phyloP scores from a whole-genome alignment of 2,329 filamentous ascomycete genomes.

The Cucurbitaria berberidis region DNA sequence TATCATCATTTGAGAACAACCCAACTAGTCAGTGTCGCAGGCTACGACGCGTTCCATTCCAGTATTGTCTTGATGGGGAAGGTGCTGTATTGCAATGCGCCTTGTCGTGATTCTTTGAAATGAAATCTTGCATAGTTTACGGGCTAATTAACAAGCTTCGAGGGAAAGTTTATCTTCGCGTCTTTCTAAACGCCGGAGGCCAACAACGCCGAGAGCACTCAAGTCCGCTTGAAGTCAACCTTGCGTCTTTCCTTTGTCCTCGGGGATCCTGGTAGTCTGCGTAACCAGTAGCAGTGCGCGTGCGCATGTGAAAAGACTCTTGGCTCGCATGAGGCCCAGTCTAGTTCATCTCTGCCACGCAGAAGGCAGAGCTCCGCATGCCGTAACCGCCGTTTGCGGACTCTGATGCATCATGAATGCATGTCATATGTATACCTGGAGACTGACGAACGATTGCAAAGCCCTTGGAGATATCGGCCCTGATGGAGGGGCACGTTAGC shows the following conservation, averaged over 20 bases:
- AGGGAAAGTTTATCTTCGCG: neutral
- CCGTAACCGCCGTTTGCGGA: slow-evolving; percentile 25
- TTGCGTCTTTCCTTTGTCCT: slow-evolving; percentile 22
- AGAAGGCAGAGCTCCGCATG: slow-evolving; percentile 21
- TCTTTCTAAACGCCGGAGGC: neutral
- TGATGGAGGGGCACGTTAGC: slow-evolving; percentile 3
- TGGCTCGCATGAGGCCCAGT: slow-evolving; percentile 28
- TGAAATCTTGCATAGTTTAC: neutral
- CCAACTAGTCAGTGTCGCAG: too few relatives aligned
- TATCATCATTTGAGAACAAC: too few relatives aligned
- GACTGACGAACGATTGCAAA: neutral
- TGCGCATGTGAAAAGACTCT: slow-evolving; percentile 20
- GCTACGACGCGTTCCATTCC: too few relatives aligned
- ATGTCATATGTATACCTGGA: neutral
- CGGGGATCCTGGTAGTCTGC: slow-evolving; percentile 15
- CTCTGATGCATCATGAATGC: slow-evolving; percentile 14
- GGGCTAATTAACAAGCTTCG: neutral
- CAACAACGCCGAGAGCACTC: slow-evolving; percentile 3
- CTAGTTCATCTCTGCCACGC: slow-evolving; percentile 9
- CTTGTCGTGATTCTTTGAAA: neutral
- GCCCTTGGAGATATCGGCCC: neutral
- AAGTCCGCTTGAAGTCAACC: slow-evolving; percentile 5
- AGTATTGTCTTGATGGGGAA: too few relatives aligned
- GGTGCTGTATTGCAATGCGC: neutral
- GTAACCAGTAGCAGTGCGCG: slow-evolving; percentile 33